These are phyloP conservation scores for Melanomma pulvis-pyrius DNA, from an alignment of 495 filamentous ascomycete genomes.

Conservation along the genomic window DNA sequence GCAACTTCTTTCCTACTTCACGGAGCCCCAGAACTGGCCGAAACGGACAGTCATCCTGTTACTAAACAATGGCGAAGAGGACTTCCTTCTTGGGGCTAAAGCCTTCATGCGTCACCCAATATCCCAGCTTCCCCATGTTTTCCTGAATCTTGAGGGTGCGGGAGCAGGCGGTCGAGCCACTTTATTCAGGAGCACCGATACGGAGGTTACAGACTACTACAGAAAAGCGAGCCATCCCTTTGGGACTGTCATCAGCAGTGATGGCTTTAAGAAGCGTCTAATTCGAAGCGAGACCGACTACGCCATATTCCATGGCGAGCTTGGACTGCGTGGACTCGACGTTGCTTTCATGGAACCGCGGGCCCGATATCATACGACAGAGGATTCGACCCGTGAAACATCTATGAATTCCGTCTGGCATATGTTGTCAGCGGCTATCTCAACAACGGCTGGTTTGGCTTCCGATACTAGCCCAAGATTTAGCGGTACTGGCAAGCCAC, in stretches of 20 bases:
- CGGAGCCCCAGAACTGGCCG: conserved; percentile 71
- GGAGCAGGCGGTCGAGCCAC: conserved; percentile 89
- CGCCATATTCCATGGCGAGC: conserved; percentile 74
- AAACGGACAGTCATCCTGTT: conserved; percentile 80
- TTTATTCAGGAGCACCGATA: conserved; percentile 83
- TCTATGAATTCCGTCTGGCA: conserved; percentile 76
- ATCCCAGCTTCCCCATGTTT: conserved; percentile 73
- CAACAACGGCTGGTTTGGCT: conserved; percentile 70
- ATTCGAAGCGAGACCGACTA: conserved; percentile 90
- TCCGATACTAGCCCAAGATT: conserved; percentile 70
- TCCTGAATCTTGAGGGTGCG: conserved; percentile 93
- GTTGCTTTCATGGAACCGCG: conserved; percentile 88
- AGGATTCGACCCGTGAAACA: conserved; percentile 79
- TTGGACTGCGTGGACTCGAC: conserved; percentile 87
- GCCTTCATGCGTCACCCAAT: conserved; percentile 85
- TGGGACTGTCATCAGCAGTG: conserved; percentile 75
- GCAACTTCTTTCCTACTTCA: conserved; percentile 89
- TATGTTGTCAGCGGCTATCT: conserved; percentile 82
- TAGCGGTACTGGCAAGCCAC: conserved; percentile 54
- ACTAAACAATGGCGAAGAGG: conserved; percentile 96
- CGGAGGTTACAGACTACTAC: conserved; percentile 82
- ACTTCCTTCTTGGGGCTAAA: conserved; percentile 85
- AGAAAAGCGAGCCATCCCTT: conserved; percentile 72
- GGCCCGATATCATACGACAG: conserved; percentile 85
- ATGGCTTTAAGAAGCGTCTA: conserved; percentile 78